A percentile compares a stretch with the other conserved stretches of the same genome.
Evolutionary conservation across 1,139 yeast genomes (phyloP).

Genomic region (Suhomyces bribrorum): DNA sequence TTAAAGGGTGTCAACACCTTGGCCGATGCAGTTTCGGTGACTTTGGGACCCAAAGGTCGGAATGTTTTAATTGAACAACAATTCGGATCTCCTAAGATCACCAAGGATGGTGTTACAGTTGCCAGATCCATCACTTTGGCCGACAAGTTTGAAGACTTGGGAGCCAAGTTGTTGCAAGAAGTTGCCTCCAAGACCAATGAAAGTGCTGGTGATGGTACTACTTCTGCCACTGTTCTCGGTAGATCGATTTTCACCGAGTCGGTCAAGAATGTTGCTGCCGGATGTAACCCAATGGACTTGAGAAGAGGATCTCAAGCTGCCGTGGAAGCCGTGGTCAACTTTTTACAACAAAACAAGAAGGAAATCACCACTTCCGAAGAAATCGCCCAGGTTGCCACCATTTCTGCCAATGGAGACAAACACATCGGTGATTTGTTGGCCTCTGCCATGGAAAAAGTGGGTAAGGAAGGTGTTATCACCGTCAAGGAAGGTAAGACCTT

Average conservation of each 20-base stretch:
- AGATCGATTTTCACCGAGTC: conserved; percentile 97
- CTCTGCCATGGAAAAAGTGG: conserved; percentile 98
- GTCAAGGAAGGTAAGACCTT: conserved; percentile 96
- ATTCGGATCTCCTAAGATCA: conserved; percentile 96
- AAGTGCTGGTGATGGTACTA: conserved; percentile 99
- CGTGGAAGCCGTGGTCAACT: conserved; percentile 92
- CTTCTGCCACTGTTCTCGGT: conserved; percentile 96
- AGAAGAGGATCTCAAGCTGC: conserved; percentile 99
- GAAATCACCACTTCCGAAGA: conserved; percentile 97
- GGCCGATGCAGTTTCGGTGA: conserved; percentile 96
- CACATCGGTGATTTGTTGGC: conserved; percentile 95
- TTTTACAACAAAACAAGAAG: conserved; percentile 86
- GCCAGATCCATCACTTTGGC: conserved; percentile 84
- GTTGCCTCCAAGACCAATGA: conserved; percentile 98
- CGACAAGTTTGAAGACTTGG: conserved; percentile 95
- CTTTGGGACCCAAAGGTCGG: conserved; percentile 98
- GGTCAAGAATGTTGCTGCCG: conserved; percentile 98
- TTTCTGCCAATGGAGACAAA: conserved; percentile 94
- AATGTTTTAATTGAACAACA: conserved; percentile 96
- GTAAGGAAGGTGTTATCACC: conserved; percentile 99
- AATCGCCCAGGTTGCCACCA: conserved; percentile 98
- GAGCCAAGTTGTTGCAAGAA: conserved; percentile 95
- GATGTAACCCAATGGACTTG: conserved; percentile 99
- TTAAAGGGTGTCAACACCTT: conserved; percentile 94
- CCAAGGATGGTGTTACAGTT: conserved; percentile 99